Evolutionary conservation across 2,329 filamentous ascomycete species (phyloP), one percentile per base, ranked within the genome.

Genomic region (Peltaster fructicola): DNA sequence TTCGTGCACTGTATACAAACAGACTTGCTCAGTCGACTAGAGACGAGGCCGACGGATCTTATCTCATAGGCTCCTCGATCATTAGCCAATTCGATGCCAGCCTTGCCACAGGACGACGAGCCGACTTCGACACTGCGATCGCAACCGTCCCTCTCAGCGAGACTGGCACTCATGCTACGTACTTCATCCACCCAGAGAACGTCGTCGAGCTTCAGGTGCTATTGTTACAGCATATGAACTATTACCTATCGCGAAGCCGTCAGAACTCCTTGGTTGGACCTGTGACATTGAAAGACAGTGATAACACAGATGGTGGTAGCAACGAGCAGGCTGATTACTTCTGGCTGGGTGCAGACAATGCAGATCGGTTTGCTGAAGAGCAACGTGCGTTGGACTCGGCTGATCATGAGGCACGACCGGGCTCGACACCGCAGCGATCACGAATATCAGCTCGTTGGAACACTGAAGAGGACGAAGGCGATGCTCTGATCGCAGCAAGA

Each of bases 141-240:
- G 51, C 53, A 8, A 56, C 54, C 7, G 44, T 57, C 2, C 59
- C 59, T 7, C 39, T 65, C 6, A 59, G 59, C 3, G 39, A 51
- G 6, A 37, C 44, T 23, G 57, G 57, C 8, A 52, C 44, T 14
- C 56, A 55, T 25, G 61, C 60, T 2, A 53, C 52, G 9, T 67
- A 65, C 33, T 65, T 63, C 54, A 52, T 66, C 22, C 62, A 66
- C 37, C 45, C 52, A 1, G 63, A 67, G 28, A 59, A 64, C 33
- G 38, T 65, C 18, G 54, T 65, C 12, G 60, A 66, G 41, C 44
- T 62, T n/a, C 55, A 63, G 24, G 51, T 66, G 6, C 39, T 65
- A 3, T 36, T 67, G 7, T 44, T 64, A 4, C 59, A 64, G 30
- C 48, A 63, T 26, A 51, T 59, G 36, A 51, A 52, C 12, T 52